Evolutionary conservation across 2,329 filamentous ascomycete genomes (phyloP), one percentile per base, ranked within the genome.

Genomic region (Diaporthe citri): DNA sequence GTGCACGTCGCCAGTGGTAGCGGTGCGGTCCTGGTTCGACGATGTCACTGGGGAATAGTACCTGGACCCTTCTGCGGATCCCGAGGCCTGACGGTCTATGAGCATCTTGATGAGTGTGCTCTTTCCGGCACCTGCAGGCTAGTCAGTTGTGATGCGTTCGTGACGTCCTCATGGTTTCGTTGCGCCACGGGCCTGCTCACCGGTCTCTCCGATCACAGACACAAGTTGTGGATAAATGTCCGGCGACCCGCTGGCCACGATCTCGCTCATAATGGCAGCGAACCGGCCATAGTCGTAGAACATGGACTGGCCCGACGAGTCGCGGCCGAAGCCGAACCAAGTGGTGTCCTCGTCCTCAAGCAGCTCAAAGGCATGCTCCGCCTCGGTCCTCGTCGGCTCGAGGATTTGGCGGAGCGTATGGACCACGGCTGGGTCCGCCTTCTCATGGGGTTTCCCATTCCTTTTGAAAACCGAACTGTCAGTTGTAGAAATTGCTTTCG

Each of bases 281-380:
- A 69, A 69, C 3, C 64, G 13, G 46, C 64, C 64, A 9, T 69
- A 55, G 46, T 69, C 64, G 15, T 69, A 69, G 64, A 69, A 69
- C 64, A 55, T 41, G n/a, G 64, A 41, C n/a, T 69, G 64, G 4
- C 64, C 64, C 25, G 64, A 52, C 1, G 64, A 55, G 64, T 69
- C 64, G 8, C 64, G 64, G 8, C 64, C 64, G 15, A 69, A 69
- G n/a, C 64, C 64, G 20, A 55, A 69, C 64, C 64, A 69, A 4
- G 64, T 69, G 34, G 64, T 69, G 34, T 69, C 64, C 34, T 69
- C 64, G 34, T 69, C 64, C n/a, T 69, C 64, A 13, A 69, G n/a
- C 31, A 69, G 64, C 48, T 69, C 64, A 41, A 55, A 51, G 1
- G 64, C 64, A 25, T 69, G 64, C 64, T 69, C 64, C 4, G 48